Evolutionary conservation across 2,329 filamentous ascomycete species (phyloP).

Genomic region (Dactylellina haptotyla): DNA sequence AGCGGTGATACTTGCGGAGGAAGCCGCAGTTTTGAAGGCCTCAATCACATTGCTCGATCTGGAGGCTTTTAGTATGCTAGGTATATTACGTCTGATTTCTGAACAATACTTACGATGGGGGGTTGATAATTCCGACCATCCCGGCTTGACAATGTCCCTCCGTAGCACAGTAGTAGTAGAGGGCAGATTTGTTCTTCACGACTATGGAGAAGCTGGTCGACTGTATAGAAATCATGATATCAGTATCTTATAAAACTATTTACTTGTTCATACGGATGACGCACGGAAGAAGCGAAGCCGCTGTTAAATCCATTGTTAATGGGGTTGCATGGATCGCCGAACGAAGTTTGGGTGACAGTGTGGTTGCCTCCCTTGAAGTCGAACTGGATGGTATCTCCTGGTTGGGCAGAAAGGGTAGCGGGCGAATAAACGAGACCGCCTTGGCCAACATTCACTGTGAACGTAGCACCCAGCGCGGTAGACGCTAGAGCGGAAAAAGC

Average conservation of each 20-base stretch:
- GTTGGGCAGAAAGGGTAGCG: constrained; percentile 71
- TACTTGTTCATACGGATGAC: background rate
- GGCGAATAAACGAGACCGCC: constrained; percentile 71
- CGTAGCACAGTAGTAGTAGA: constrained; percentile 33
- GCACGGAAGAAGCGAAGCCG: constrained; percentile 9
- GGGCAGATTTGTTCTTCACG: constrained; percentile 66
- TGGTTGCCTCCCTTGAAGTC: constrained; percentile 68
- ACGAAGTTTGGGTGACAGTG: constrained; percentile 80
- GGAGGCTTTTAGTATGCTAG: background rate
- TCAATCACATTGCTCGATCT: constrained; percentile 29
- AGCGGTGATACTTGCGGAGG: background rate
- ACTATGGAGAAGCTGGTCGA: constrained; percentile 72
- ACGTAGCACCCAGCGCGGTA: constrained; percentile 59
- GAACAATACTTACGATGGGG: constrained; percentile 34
- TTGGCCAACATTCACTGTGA: constrained; percentile 72
- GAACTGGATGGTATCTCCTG: constrained; percentile 62
- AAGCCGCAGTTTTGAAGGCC: constrained; percentile 26
- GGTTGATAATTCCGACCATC: constrained; percentile 48
- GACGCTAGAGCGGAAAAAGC: constrained; percentile 10
- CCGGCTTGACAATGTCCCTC: constrained; percentile 31
- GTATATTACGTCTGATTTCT: too few relatives aligned
- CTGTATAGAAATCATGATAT: too few relatives aligned
- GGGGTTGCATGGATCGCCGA: constrained; percentile 75
- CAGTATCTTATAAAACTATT: background rate
- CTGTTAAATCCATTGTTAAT: constrained; percentile 60